Evolutionary conservation across 495 filamentous ascomycete genomes (phyloP).

Genomic region (Endocarpon pusillum): DNA sequence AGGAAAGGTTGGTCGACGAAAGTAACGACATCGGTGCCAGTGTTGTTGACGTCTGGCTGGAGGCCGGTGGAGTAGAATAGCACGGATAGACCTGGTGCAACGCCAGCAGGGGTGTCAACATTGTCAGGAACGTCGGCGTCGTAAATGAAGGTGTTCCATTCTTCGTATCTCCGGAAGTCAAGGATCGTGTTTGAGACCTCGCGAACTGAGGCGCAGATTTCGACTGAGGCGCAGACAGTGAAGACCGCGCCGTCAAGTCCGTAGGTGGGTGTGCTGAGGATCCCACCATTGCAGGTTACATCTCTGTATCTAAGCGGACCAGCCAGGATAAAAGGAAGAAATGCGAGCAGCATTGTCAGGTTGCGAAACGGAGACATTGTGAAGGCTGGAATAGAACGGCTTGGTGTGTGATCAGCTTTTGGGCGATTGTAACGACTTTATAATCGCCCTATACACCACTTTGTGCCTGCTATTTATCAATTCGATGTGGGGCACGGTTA

Average conservation of each 20-base stretch:
- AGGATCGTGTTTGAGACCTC: slow-evolving; percentile 8
- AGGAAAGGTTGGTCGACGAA: slow-evolving; percentile 2
- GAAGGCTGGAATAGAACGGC: too few species aligned
- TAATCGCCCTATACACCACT: too few species aligned
- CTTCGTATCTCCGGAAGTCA: slow-evolving; percentile 11
- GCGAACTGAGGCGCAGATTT: slow-evolving; percentile 6
- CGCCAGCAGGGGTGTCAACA: slow-evolving; percentile 11
- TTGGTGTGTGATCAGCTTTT: too few species aligned
- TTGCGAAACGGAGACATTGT: too few species aligned
- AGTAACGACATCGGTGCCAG: slow-evolving; percentile 13
- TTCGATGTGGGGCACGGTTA: too few species aligned
- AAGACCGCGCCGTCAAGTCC: slow-evolving; percentile 13
- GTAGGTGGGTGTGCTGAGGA: slow-evolving; percentile 25
- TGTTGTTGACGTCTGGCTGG: slow-evolving; percentile 11
- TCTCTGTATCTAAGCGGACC: too few species aligned
- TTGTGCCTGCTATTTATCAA: too few species aligned
- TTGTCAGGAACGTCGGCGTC: slow-evolving; percentile 6
- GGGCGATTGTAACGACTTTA: too few species aligned
- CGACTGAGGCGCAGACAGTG: slow-evolving; percentile 12
- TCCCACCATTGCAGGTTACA: slow-evolving; percentile 9
- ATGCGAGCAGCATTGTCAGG: too few species aligned
- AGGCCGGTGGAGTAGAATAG: slow-evolving; percentile 12
- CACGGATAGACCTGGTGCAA: slow-evolving; percentile 14
- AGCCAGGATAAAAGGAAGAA: too few species aligned
- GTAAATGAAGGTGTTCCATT: slow-evolving; percentile 3